Evolutionary conservation across 2,329 filamentous ascomycete species (phyloP).

Genomic region (Trichoderma sp.): DNA sequence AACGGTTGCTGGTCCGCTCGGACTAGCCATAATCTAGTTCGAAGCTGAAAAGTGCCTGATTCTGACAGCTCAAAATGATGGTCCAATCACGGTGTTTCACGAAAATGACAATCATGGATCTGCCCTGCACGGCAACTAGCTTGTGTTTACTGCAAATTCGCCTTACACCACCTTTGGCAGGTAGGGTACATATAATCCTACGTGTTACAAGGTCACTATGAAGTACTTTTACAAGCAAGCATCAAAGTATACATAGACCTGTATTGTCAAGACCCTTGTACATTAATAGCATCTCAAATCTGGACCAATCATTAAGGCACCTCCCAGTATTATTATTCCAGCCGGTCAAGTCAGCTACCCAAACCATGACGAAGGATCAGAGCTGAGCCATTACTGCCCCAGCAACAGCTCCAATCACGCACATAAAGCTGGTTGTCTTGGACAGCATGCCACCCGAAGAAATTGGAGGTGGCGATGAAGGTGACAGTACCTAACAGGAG

Average conservation of each 20-base stretch:
- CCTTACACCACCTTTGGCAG: neutral
- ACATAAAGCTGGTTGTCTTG: neutral
- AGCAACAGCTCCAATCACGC: neutral
- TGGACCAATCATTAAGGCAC: neutral
- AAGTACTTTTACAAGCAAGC: neutral
- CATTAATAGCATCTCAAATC: neutral
- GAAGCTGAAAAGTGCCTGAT: neutral
- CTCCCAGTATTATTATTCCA: neutral
- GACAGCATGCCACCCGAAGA: neutral
- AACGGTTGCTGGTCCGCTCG: neutral
- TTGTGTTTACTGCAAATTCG: neutral
- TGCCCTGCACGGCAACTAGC: neutral
- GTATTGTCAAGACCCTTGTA: neutral
- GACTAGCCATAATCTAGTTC: neutral
- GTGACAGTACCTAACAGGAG: neutral
- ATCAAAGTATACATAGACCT: neutral
- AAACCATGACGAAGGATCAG: neutral
- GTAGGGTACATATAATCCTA: too few species aligned
- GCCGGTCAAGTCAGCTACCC: neutral
- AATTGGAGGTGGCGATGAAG: neutral
- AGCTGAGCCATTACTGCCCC: neutral
- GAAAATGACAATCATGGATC: neutral
- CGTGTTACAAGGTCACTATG: neutral
- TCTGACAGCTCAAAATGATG: neutral
- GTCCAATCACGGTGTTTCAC: neutral